Percentiles rank a stretch among this genome's conserved stretches.
phyloP scores from a whole-genome alignment of 352 stramenopile genomes.

The Phytopythium helicoides region DNA sequence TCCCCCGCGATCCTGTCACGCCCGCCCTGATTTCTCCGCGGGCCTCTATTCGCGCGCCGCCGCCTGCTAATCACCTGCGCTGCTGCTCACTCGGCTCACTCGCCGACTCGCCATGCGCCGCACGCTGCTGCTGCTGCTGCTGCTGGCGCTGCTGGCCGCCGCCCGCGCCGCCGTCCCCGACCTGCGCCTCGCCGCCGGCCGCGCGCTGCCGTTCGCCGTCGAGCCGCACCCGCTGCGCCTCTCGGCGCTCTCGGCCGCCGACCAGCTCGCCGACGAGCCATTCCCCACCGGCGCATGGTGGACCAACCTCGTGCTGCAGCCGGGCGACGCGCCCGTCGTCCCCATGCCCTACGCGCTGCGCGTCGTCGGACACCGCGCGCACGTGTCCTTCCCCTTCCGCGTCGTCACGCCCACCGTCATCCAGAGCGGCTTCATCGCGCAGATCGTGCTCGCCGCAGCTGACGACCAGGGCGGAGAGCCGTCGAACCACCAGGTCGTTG shows the following conservation, averaged over 20 bases:
- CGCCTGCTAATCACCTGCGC: too few species aligned
- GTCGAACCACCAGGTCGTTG: conserved; percentile 50
- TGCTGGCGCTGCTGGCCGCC: conserved; percentile 1
- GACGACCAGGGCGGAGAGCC: conserved; percentile 8
- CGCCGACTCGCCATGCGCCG: too few species aligned
- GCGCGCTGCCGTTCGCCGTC: conserved; percentile 49
- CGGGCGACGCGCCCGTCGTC: conserved; percentile 54
- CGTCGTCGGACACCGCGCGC: conserved; percentile 50
- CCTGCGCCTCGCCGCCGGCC: conserved; percentile 1
- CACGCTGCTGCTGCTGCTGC: too few species aligned
- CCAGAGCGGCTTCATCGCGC: conserved; percentile 66
- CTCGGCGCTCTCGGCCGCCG: conserved; percentile 13
- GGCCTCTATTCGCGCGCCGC: too few species aligned
- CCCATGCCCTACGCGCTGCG: conserved; percentile 70
- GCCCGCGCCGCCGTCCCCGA: conserved; percentile 1
- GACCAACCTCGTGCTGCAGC: conserved; percentile 76
- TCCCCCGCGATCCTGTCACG: too few species aligned
- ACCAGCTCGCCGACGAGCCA: conserved; percentile 42
- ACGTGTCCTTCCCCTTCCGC: conserved; percentile 79
- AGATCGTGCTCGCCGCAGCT: conserved; percentile 51
- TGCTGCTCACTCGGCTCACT: too few species aligned
- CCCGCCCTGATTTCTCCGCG: too few species aligned
- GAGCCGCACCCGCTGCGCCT: conserved; percentile 51
- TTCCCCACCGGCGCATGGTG: conserved; percentile 83
- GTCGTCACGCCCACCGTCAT: conserved; percentile 59